Conservation (phyloP, 1,284 basidiomycete genomes). For the Lignosus rhinocerotis region DNA sequence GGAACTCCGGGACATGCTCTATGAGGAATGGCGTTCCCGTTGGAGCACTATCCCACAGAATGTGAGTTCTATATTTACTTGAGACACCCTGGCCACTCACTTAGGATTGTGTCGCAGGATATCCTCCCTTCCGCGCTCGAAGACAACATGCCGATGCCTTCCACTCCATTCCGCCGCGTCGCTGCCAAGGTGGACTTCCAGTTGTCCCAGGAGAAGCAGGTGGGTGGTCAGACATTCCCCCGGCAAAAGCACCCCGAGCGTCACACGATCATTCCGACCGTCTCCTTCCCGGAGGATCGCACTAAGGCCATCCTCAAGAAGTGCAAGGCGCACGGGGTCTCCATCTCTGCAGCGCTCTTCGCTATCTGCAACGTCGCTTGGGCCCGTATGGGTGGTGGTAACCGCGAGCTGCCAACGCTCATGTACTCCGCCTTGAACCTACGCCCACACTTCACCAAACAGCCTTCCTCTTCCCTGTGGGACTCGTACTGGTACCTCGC, state of each 20-base stretch:
- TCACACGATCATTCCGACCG: conserved; percentile 65
- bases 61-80: conserved; percentile 21
- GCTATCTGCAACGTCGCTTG: conserved; percentile 76
- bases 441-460: conserved; percentile 54
- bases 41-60: conserved; percentile 33
- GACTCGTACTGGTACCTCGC: conserved; percentile 78
- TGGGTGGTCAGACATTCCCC: conserved; percentile 68
- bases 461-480: conserved; percentile 40
- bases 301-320: conserved; percentile 62
- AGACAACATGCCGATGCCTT: conserved; percentile 46
- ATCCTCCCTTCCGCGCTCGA: conserved; percentile 56
- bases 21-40: conserved; percentile 48
- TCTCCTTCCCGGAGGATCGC: conserved; percentile 51
- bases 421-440: conserved; percentile 82
- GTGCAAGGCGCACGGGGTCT: conserved; percentile 71
- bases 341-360: conserved; percentile 74
- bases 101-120: conserved; percentile 20
- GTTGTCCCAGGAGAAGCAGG: conserved; percentile 44
- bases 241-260: conserved; percentile 46
- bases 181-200: conserved; percentile 60
- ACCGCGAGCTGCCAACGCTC: conserved; percentile 62
- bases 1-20: conserved; percentile 45
- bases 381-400: conserved; percentile 48
- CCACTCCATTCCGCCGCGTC: conserved; percentile 41
- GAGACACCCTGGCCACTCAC: conserved; percentile 1